Evolutionary conservation across 805 yeast species (phyloP).

Genomic region (Jamesozyma jinghongensis): DNA sequence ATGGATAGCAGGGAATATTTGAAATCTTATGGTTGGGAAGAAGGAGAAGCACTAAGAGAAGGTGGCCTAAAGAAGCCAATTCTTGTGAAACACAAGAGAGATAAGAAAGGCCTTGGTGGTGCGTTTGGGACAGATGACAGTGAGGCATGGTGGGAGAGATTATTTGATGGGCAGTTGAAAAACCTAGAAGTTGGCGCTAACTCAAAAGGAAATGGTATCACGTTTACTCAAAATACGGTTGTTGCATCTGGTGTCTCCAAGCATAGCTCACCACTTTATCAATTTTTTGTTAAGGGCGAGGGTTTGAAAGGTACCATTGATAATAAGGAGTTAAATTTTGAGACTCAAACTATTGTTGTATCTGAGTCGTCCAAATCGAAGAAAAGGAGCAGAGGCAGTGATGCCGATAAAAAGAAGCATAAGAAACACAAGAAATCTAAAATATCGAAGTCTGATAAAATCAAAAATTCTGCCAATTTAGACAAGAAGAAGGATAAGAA

Average conservation of each 20-base stretch:
- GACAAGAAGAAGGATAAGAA: constrained; percentile 17
- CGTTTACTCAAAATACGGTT: constrained; percentile 45
- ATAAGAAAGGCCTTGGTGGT: constrained; percentile 84
- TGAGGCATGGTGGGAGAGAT: constrained; percentile 95
- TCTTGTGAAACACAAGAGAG: constrained; percentile 81
- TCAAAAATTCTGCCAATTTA: constrained; percentile 16
- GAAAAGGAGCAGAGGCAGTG: constrained; percentile 10
- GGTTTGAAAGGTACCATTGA: constrained; percentile 72
- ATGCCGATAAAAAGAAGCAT: constrained; percentile 8
- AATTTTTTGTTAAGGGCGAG: constrained; percentile 82
- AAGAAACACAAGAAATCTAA: constrained; percentile 13
- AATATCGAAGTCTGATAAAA: constrained; percentile 2
- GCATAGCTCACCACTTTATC: constrained; percentile 62
- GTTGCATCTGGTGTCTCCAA: constrained; percentile 41
- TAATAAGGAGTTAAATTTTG: constrained; percentile 9
- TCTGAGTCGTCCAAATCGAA: constrained; percentile 1
- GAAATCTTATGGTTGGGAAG: constrained; percentile 79
- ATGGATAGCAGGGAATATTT: constrained; percentile 76
- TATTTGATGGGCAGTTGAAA: constrained; percentile 89
- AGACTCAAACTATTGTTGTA: constrained; percentile 6
- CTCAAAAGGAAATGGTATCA: constrained; percentile 32
- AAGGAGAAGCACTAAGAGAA: constrained; percentile 72
- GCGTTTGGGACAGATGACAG: constrained; percentile 54
- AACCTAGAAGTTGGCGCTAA: constrained; percentile 48
- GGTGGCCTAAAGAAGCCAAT: constrained; percentile 84